phyloP scores from a whole-genome alignment of 2,329 filamentous ascomycete species.

The Lecanoromycetidae sp. region DNA sequence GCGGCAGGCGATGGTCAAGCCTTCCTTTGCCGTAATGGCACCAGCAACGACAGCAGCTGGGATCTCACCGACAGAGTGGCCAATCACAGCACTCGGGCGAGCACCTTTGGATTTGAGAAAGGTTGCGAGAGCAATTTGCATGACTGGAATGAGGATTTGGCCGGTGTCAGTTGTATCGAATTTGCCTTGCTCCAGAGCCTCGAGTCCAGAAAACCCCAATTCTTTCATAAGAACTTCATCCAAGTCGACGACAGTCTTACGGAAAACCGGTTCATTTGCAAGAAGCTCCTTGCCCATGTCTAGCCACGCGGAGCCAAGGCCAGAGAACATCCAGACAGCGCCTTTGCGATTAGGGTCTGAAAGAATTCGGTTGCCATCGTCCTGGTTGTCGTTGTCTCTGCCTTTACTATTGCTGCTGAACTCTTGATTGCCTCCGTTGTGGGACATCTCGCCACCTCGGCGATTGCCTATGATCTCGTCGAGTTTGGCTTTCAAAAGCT shows the following conservation, averaged over 20 bases:
- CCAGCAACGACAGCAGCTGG: conserved; percentile 30
- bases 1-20: conserved; percentile 26
- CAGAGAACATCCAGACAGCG: conserved; percentile 31
- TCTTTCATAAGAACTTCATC: conserved; percentile 22
- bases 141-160: conserved; percentile 27
- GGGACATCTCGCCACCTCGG: no score
- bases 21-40: conserved; percentile 26
- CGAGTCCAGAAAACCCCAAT: conserved; percentile 19
- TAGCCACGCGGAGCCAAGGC: conserved; percentile 34
- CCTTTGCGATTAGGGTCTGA: no score
- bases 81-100: conserved; percentile 28
- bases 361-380: no score
- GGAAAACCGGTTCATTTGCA: conserved; percentile 20
- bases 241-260: conserved; percentile 20
- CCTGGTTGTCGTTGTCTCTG: no score
- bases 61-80: conserved; percentile 34
- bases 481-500: no score
- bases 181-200: conserved; percentile 17
- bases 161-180: conserved; percentile 23
- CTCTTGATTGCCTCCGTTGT: no score
- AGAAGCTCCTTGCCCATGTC: conserved; percentile 32
- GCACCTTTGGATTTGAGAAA: conserved; percentile 25
- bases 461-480: no score
- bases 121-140: conserved; percentile 27
- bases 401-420: no score